These are phyloP conservation scores for Phytomonas sp. DNA, from an alignment of 208 protist genomes.

Conservation along the genomic window DNA sequence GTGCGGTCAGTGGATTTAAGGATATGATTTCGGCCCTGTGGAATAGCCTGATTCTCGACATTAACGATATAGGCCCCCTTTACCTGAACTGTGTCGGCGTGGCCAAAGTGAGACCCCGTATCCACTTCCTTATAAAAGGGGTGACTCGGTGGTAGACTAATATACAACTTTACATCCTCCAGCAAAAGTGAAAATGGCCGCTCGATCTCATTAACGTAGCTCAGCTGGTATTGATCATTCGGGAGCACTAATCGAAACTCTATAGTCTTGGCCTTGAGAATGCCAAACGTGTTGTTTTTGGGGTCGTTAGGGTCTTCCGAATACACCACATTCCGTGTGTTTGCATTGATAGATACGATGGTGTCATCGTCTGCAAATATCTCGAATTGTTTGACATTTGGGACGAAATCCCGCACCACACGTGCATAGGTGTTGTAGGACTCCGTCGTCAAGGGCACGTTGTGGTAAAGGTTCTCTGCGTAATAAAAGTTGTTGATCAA, in stretches of 20 bases:
- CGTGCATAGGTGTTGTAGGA: constrained; percentile 67
- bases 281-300: constrained; percentile 63
- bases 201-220: constrained; percentile 59
- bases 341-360: constrained; percentile 61
- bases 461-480: constrained; percentile 72
- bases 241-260: constrained; percentile 65
- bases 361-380: constrained; percentile 38
- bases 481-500: constrained; percentile 82
- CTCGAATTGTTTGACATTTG: constrained; percentile 76
- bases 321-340: constrained; percentile 76
- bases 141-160: constrained; percentile 57
- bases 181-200: constrained; percentile 53
- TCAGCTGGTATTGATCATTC: constrained; percentile 73
- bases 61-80: constrained; percentile 50
- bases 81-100: constrained; percentile 31
- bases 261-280: constrained; percentile 28
- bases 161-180: constrained; percentile 36
- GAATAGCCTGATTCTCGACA: constrained; percentile 61
- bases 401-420: constrained; percentile 64
- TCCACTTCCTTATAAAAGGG: constrained; percentile 45
- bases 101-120: constrained; percentile 33
- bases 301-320: constrained; percentile 60
- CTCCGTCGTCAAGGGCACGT: constrained; percentile 61
- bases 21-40: constrained; percentile 37
- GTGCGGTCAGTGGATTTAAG: constrained; percentile 37